Evolutionary conservation across 129 eudicot species (phyloP), one percentile per base, ranked within the genome.

Genomic region (Ambrosia artemisiifolia): DNA sequence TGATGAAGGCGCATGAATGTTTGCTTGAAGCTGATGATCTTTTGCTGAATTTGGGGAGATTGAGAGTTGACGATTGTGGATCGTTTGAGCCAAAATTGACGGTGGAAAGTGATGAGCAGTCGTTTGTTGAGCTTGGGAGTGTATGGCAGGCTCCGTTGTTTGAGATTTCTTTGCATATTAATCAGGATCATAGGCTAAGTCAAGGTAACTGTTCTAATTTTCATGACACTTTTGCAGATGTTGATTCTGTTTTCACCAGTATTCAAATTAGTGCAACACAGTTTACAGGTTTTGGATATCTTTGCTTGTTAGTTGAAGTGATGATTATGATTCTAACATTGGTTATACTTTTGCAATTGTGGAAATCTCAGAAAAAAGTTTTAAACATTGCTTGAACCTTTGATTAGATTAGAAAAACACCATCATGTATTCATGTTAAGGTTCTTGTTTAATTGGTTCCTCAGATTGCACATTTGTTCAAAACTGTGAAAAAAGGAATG

Each of bases 121-220:
- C 90, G 50, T 85, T 93, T 73, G 84, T 85, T 20, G 88, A 93
- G 79, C 84, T 89, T 18, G 96, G 92, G 53, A 84, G 83, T 46
- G 88, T 89, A 78, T 93, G 98, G 96, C 98, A 93, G 79, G 92
- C 98, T 75, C 92, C 88, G 28, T 76, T 89, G 51, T 87, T 75
- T 61, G 95, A 92, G 69, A 82, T 92, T 74, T 63, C 78, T 35
- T 82, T 93, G 63, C 46, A 66, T 67, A 53, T 49, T 54, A 51
- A 36, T 38, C 72, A 73, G 19, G 74, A 70, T 76, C 53, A 51
- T 35, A n/a, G 34, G n/a, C 43, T 68, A 42, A 69, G 8, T 46
- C 47, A 70, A 56, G 80, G 75, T 51, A 48, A n/a, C 48, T 38
- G 57, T 3, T 69, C 63, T n/a, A 12, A 24, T 51, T 51, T 51